Conservation (phyloP, 108 stramenopile species). For the Conticribra guillardii region DNA sequence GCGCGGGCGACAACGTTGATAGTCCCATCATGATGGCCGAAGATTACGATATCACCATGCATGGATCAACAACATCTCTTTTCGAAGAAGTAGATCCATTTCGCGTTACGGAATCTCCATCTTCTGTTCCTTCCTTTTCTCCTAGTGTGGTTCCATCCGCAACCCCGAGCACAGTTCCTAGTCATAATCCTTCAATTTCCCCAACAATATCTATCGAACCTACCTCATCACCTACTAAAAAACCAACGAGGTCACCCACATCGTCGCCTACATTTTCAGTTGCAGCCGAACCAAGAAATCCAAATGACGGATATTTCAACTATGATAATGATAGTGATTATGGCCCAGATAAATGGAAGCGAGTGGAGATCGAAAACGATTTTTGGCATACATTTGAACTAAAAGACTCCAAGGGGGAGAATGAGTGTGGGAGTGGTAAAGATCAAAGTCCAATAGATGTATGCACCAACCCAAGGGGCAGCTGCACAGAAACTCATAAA, state of each 20-base stretch:
- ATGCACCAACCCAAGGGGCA: constrained; percentile 25
- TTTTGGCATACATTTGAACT: constrained; percentile 41
- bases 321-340: constrained; percentile 32
- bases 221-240: not conserved
- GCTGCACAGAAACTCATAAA: constrained; percentile 40
- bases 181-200: constrained; percentile 2
- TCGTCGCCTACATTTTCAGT: constrained; percentile 23
- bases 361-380: constrained; percentile 15
- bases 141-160: constrained; percentile 5
- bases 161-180: constrained; percentile 11
- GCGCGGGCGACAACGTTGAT: no score
- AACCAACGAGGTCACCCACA: constrained; percentile 23
- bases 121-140: not conserved
- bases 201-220: constrained; percentile 4
- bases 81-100: constrained; percentile 19
- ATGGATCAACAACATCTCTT: not conserved
- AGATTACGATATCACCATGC: not conserved
- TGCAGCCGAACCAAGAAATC: constrained; percentile 17
- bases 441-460: constrained; percentile 84
- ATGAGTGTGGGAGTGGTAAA: constrained; percentile 49
- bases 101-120: not conserved
- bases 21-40: no score
- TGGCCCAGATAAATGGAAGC: constrained; percentile 37
- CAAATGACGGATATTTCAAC: constrained; percentile 37
- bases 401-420: constrained; percentile 6